Base-by-base conservation (phyloP, 352 stramenopile genomes). In the Pythium phragmiticola region DNA sequence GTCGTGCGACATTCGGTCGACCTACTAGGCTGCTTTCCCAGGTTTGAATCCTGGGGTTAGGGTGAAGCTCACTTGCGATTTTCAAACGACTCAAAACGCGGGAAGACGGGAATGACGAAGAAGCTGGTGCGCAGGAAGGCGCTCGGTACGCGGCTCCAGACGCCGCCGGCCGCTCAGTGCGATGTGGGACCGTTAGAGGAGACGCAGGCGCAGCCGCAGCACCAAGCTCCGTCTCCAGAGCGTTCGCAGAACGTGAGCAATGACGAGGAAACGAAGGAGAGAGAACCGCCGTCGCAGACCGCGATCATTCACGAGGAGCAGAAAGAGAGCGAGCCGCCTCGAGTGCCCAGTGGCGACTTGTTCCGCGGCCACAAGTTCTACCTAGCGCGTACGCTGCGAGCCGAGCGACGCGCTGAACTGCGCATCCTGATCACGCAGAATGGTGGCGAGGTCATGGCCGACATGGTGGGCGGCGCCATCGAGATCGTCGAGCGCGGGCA, bases 301-400 rank as follows among this genome's bases (percentile, higher is more conserved):
- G 23, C 36, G 48, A 62, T 19, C 30, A 30, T 34, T 34, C 56
- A 66, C 33, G 60, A 42, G 33, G 62, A 64, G 37, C 26, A 45
- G 42, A 60, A 69, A 26, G 51, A 60, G 33, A 50, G 21, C 34
- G 60, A 61, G n/a, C 45, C 19, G 21, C 45, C 45, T 2, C 9
- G 13, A 50, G 3, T 33, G 45, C 45, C 45, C 7, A 17, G 45
- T 3, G 45, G 45, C 7, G 42, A 55, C 4, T 9, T 84, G 33
- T 81, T 84, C 61, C 42, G 30, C 28, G 68, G 62, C 13, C 65
- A 75, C 60, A 56, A 45, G 23, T 87, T 87, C 69, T 81, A 78
- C 49, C 39, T 84, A 16, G 57, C 74, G 45, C 65, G 61, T 17
- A 53, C 63, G 36, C 58, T 87, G 26, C 57, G 60, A 16, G 8